Evolutionary conservation across 2,329 filamentous ascomycete species (phyloP).

Genomic region (Phaeosphaeriaceae sp.): DNA sequence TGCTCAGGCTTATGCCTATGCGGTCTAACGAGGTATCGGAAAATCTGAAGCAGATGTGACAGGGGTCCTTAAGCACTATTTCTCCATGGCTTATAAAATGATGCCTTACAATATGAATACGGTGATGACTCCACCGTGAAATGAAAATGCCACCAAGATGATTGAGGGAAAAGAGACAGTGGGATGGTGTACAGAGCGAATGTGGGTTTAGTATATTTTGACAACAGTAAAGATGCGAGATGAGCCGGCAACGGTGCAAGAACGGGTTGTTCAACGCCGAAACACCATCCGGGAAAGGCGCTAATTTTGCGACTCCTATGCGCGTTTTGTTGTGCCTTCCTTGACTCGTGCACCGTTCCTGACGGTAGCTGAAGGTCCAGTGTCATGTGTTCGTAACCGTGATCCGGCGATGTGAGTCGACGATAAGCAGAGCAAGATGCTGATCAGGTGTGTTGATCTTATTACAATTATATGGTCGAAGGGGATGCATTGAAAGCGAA

Average conservation of each 20-base stretch:
- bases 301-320: slow-evolving; percentile 32
- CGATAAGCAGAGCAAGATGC: slow-evolving; percentile 33
- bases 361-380: slow-evolving; percentile 41
- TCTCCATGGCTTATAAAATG: slow-evolving; percentile 12
- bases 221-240: slow-evolving; percentile 24
- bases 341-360: slow-evolving; percentile 45
- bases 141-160: slow-evolving; percentile 36
- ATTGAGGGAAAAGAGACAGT: slow-evolving; percentile 24
- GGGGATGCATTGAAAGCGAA: slow-evolving; percentile 35
- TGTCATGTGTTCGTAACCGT: slow-evolving; percentile 42
- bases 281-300: slow-evolving; percentile 40
- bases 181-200: slow-evolving; percentile 30
- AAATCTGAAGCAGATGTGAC: slow-evolving; percentile 25
- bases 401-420: slow-evolving; percentile 31
- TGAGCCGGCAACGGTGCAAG: slow-evolving; percentile 33
- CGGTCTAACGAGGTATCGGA: slow-evolving; percentile 44
- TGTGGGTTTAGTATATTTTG: slow-evolving; percentile 26
- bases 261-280: slow-evolving; percentile 30
- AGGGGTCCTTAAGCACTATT: slow-evolving; percentile 9
- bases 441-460: slow-evolving; percentile 32
- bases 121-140: slow-evolving; percentile 19
- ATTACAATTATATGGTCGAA: slow-evolving; percentile 44
- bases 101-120: slow-evolving; percentile 23
- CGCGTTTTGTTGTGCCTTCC: slow-evolving; percentile 28
- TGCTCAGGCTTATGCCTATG: slow-evolving; percentile 11